phyloP scores from a whole-genome alignment of 345 rosid genomes.

The Boechera divaricarpa region DNA sequence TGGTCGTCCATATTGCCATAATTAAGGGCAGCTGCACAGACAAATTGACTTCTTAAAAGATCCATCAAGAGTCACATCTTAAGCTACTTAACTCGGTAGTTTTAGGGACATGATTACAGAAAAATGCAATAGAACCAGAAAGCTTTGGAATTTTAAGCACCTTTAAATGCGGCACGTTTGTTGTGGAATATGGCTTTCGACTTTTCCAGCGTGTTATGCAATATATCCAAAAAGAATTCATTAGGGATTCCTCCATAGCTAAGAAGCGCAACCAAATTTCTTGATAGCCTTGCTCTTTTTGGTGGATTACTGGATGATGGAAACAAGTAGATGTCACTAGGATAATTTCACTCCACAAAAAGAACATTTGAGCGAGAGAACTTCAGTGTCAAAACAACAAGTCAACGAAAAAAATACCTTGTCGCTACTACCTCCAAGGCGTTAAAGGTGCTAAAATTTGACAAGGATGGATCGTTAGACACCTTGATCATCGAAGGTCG shows the following conservation, averaged over 20 bases:
- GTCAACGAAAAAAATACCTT: slow-evolving; percentile 52
- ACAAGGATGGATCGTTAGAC: slow-evolving; percentile 41
- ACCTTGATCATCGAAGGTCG: slow-evolving; percentile 82
- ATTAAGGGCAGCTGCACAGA: slow-evolving; percentile 55
- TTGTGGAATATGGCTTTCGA: slow-evolving; percentile 48
- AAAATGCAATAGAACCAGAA: slow-evolving; percentile 9
- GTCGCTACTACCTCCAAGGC: slow-evolving; percentile 72
- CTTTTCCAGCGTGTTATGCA: slow-evolving; percentile 60
- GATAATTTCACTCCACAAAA: not conserved
- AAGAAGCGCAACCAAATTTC: slow-evolving; percentile 65
- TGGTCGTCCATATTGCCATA: slow-evolving; percentile 61
- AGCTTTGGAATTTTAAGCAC: slow-evolving; percentile 43
- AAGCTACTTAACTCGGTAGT: not conserved
- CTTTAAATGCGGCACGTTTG: slow-evolving; percentile 59
- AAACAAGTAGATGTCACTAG: slow-evolving; percentile 20
- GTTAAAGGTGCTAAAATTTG: slow-evolving; percentile 41
- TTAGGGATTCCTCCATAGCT: slow-evolving; percentile 82
- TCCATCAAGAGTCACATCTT: not conserved
- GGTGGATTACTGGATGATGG: slow-evolving; percentile 61
- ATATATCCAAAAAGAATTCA: slow-evolving; percentile 55
- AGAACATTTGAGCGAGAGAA: not conserved
- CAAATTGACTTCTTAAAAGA: slow-evolving; percentile 11
- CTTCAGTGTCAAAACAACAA: not conserved
- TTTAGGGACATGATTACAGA: not conserved
- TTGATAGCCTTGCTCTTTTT: slow-evolving; percentile 54